Evolutionary conservation across 257 asterid species (phyloP).

Genomic region (Ocimum tenuiflorum): DNA sequence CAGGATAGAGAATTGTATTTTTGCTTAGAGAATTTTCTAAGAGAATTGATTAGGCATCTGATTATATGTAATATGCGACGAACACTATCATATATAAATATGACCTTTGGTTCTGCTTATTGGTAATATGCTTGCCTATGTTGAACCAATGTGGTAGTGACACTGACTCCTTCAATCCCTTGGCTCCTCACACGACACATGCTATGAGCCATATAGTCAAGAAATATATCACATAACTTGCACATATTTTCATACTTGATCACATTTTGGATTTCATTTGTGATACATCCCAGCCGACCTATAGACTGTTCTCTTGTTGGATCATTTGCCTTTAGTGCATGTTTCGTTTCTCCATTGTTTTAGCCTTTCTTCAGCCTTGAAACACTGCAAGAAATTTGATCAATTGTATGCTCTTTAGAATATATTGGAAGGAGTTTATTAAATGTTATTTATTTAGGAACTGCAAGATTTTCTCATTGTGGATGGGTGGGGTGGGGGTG

Average conservation of each 20-base stretch:
- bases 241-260: not conserved
- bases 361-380: constrained; percentile 38
- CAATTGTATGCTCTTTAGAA: not conserved
- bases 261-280: too few species aligned
- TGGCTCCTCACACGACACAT: too few species aligned
- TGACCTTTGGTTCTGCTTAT: not conserved
- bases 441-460: not conserved
- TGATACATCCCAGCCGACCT: too few species aligned
- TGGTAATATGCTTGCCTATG: not conserved
- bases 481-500: not conserved
- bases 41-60: not conserved
- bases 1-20: not conserved
- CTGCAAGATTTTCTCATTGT: not conserved
- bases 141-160: not conserved
- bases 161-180: not conserved
- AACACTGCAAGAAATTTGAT: constrained; percentile 29
- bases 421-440: not conserved
- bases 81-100: too few species aligned
- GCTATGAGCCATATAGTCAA: too few species aligned
- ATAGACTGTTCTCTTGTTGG: too few species aligned
- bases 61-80: too few species aligned
- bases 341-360: constrained; percentile 35
- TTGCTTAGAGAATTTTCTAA: not conserved
- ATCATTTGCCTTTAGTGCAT: not conserved
- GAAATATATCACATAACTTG: too few species aligned